Base-by-base conservation (phyloP, 2,329 filamentous ascomycete species). In the Corinectria fuckeliana region DNA sequence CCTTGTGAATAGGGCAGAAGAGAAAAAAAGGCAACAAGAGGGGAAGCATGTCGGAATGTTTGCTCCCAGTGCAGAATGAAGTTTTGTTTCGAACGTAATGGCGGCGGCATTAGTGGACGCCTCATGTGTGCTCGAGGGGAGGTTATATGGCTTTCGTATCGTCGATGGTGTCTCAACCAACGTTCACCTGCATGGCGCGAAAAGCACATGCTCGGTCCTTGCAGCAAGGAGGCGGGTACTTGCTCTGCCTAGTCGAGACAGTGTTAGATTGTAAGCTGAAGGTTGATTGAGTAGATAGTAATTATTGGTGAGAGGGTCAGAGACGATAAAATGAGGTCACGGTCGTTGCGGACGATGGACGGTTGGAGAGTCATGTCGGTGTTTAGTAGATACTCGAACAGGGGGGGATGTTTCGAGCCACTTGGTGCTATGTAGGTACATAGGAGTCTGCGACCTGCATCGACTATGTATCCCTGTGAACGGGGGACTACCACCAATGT, bases 101-200 rank as follows among this genome's bases (percentile, higher is more conserved):
- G 23, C n/a, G 13, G 42, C 9, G n/a, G 25, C 42, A 28, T 28
- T 28, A 45, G 42, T 28, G n/a, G 42, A 45, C 42, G 42, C 42
- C n/a, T 45, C 42, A 10, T n/a, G 10, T 18, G 25, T 25, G n/a
- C 16, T 30, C n/a, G n/a, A 9, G 14, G 25, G 5, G 14, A 14
- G 23, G 25, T 45, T 13, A 6, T 16, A 20, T 41, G 23, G 11
- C 41, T 34, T n/a, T 47, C 20, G 32, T 21, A 44, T 47, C 23
- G 9, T 42, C 20, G 20, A 18, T 36, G 11, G 25, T 53, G 50
- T 44, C 53, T 48, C 25, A 45, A 28, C n/a, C 48, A 56, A 38
- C 21, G 39, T 30, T 30, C 32, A 41, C 41, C 23, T 48, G 41
- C 55, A 41, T 42, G 55, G 55, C 34, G 14, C 28, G 45, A 51